Base-by-base conservation (phyloP, 768 basidiomycete species). In the Hypholoma fasciculare region DNA sequence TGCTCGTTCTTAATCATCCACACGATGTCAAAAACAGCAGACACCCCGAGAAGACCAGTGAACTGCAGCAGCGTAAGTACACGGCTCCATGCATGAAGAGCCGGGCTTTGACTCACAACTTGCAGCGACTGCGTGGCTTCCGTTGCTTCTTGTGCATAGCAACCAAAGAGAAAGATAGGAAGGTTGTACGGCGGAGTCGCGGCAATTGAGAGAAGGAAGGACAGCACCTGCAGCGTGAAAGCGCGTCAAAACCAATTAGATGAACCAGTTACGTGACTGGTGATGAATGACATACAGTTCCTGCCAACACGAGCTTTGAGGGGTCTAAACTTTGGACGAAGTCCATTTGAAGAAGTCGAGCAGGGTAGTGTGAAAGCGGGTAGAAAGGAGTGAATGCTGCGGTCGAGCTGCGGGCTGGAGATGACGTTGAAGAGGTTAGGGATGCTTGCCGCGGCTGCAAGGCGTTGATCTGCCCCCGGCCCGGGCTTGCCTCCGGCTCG, bases 111-210 rank as follows among this genome's bases (percentile, higher is more conserved):
- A 56, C 80, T 60, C 64, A 90, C 92, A 49, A 78, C 76, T 65
- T 86, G 86, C 64, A 90, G 69, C 4, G 89, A 86, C 60, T 87
- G 84, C 5, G 77, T 63, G 0, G 83, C 83, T 49, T 92, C 90
- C 8, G 76, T 73, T 56, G 78, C 83, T 65, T 94, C 92, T 65
- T 89, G 86, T 0, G 81, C 86, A 69, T 91, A 87, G 1, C 76
- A 73, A 0, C 92, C 92, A 60, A 92, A 93, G 23, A 94, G 78
- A 61, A 92, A 88, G 52, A 94, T 77, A n/a, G 92, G 86, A 19
- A 94, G 76, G 67, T 94, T 94, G 71, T 94, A 94, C 1, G 78
- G 67, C 1, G 91, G 89, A 0, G 83, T 73, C 0, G 75, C 62
- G 67, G 85, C 89, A 4, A 86, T 77, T 44, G 77, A 76, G 46